Percentiles rank a stretch among this genome's conserved stretches.
These are phyloP conservation scores for Candolleomyces aberdarensis DNA, from an alignment of 768 basidiomycete species.

Conservation along the genomic window DNA sequence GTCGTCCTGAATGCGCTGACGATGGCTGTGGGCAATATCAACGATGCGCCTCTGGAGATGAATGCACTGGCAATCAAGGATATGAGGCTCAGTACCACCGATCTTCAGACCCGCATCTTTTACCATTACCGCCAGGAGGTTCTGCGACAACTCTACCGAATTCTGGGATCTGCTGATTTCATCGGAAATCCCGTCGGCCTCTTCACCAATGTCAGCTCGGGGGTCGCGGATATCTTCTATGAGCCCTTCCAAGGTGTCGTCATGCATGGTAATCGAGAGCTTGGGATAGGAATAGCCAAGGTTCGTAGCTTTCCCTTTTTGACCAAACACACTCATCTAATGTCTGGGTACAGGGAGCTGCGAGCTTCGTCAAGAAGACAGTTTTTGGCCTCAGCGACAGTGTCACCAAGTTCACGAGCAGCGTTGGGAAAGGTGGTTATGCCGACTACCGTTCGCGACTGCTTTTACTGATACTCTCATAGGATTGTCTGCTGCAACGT, in stretches of 20 bases:
- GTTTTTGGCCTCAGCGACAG: constrained; percentile 96
- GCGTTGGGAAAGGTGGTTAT: constrained; percentile 83
- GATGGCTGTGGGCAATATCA: constrained; percentile 96
- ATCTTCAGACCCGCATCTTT: constrained; percentile 78
- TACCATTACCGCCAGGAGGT: constrained; percentile 95
- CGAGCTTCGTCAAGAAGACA: constrained; percentile 98
- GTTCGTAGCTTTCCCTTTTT: constrained; percentile 32
- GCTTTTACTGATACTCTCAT: not conserved
- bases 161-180: constrained; percentile 98
- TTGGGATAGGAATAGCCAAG: constrained; percentile 94
- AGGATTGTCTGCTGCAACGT: constrained; percentile 95
- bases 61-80: constrained; percentile 95
- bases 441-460: not conserved
- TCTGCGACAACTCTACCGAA: constrained; percentile 90
- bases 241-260: constrained; percentile 97
- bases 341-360: constrained; percentile 68
- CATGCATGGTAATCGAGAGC: constrained; percentile 91
- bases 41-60: constrained; percentile 91
- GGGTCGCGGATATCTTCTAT: constrained; percentile 97
- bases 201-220: constrained; percentile 97
- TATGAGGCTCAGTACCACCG: constrained; percentile 82
- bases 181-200: constrained; percentile 94
- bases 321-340: not conserved
- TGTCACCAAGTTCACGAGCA: constrained; percentile 97
- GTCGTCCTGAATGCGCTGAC: constrained; percentile 92